Percentiles rank a stretch among this genome's conserved stretches.
Conservation (phyloP, 352 stramenopile genomes). For the Thalassiosira exigua region DNA sequence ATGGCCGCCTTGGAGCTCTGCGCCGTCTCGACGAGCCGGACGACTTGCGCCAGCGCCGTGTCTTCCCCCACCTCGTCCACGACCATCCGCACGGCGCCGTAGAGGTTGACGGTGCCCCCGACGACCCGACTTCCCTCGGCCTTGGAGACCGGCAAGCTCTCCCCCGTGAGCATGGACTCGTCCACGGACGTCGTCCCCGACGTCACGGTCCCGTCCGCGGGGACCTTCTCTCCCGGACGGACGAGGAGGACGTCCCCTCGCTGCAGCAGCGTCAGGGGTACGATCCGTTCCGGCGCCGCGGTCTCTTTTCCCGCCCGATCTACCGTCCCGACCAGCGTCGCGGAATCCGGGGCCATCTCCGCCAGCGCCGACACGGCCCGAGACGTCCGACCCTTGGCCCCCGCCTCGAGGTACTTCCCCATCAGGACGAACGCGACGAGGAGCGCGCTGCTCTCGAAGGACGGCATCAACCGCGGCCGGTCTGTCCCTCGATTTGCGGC, state of each 20-base stretch:
- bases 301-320: slow-evolving; percentile 23
- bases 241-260: slow-evolving; percentile 93
- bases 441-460: slow-evolving; percentile 98
- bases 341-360: slow-evolving; percentile 94
- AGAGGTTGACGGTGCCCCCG: slow-evolving; percentile 91
- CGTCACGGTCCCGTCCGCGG: slow-evolving; percentile 91
- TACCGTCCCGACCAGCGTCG: slow-evolving; percentile 90
- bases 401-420: slow-evolving; percentile 96
- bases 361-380: slow-evolving; percentile 95
- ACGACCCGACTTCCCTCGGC: slow-evolving; percentile 88
- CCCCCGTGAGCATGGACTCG: slow-evolving; percentile 97
- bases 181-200: slow-evolving; percentile 91
- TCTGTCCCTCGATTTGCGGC: slow-evolving; percentile 27
- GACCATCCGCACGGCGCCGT: slow-evolving; percentile 89
- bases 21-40: slow-evolving; percentile 97
- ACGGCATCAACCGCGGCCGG: slow-evolving; percentile 71
- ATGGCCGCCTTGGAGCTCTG: slow-evolving; percentile 98
- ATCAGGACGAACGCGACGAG: slow-evolving; percentile 98
- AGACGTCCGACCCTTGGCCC: slow-evolving; percentile 92
- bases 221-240: slow-evolving; percentile 90
- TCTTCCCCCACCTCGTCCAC: slow-evolving; percentile 93
- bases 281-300: slow-evolving; percentile 49
- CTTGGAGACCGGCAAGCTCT: slow-evolving; percentile 95
- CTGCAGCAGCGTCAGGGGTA: slow-evolving; percentile 87
- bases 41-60: slow-evolving; percentile 96